Evolutionary conservation across 2,329 filamentous ascomycete genomes (phyloP).

Genomic region (Neoscytalidium dimidiatum): DNA sequence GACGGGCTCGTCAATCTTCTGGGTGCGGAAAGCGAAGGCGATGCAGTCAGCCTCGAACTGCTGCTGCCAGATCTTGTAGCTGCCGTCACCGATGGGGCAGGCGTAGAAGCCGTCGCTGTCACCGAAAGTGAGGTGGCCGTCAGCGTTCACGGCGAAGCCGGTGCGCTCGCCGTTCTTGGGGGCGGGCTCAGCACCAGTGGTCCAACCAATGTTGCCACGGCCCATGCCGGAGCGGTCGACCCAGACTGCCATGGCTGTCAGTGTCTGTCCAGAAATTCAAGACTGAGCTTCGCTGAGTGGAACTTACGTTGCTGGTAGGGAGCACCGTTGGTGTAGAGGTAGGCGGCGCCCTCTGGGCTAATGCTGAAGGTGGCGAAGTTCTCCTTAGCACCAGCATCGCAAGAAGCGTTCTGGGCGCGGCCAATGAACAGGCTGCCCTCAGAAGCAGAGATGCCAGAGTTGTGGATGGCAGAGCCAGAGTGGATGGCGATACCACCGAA

Average conservation of each 20-base stretch:
- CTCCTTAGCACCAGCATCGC: slow-evolving; percentile 34
- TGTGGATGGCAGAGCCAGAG: slow-evolving; percentile 54
- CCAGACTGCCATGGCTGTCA: not conserved
- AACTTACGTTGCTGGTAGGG: slow-evolving; percentile 54
- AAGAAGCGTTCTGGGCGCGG: slow-evolving; percentile 50
- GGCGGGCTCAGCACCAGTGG: slow-evolving; percentile 45
- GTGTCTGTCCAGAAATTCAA: not conserved
- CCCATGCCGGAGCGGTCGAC: slow-evolving; percentile 35
- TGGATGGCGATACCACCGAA: slow-evolving; percentile 56
- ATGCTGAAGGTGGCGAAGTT: slow-evolving; percentile 55
- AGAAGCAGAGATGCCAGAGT: slow-evolving; percentile 48
- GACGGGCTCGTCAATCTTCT: not conserved
- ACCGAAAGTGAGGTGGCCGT: slow-evolving; percentile 50
- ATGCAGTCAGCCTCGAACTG: slow-evolving; percentile 13
- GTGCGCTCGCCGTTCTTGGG: slow-evolving; percentile 49
- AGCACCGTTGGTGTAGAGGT: slow-evolving; percentile 49
- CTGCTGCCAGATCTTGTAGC: slow-evolving; percentile 35
- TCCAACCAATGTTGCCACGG: slow-evolving; percentile 57
- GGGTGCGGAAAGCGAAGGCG: not conserved
- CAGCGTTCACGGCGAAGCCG: slow-evolving; percentile 49
- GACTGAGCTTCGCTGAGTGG: not conserved
- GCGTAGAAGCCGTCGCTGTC: slow-evolving; percentile 49
- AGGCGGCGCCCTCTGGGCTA: slow-evolving; percentile 45
- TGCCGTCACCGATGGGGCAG: slow-evolving; percentile 48
- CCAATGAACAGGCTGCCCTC: slow-evolving; percentile 48